Conservation (phyloP, 139 green algal species). For the Pseudopediastrum boryanum region DNA sequence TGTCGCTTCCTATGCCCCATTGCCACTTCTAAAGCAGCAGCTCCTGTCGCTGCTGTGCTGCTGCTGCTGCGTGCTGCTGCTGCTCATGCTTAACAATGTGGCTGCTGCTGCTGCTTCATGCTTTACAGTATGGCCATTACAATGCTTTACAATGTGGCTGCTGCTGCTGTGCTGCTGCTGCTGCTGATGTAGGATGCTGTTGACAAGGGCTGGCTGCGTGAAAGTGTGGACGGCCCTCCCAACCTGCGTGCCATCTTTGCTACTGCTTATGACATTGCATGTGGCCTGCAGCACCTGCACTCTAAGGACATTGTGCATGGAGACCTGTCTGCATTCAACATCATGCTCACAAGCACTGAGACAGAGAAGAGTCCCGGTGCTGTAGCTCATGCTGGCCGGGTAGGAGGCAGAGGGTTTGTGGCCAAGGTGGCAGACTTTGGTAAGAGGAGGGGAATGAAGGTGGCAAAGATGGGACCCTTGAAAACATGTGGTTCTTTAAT, state of each 20-base stretch:
- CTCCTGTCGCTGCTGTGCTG: too few species aligned
- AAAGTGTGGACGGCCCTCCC: slow-evolving; percentile 18
- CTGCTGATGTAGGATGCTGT: slow-evolving; percentile 48
- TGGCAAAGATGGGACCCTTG: background rate
- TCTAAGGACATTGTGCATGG: slow-evolving; percentile 58
- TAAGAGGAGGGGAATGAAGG: background rate
- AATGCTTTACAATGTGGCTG: too few species aligned
- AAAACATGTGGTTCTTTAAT: too few species aligned
- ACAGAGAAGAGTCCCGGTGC: too few species aligned
- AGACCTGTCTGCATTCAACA: slow-evolving; percentile 75
- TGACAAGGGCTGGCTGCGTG: slow-evolving; percentile 52
- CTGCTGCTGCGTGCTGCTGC: too few species aligned
- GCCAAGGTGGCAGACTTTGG: slow-evolving; percentile 82
- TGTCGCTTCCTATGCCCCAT: too few species aligned
- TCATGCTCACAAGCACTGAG: slow-evolving; percentile 65
- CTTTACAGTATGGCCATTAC: too few species aligned
- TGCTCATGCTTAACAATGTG: too few species aligned
- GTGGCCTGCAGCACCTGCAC: slow-evolving; percentile 59
- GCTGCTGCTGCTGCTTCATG: too few species aligned
- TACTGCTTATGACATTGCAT: slow-evolving; percentile 47
- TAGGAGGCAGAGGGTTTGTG: slow-evolving; percentile 47
- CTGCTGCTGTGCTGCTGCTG: too few species aligned
- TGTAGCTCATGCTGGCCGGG: slow-evolving; percentile 5
- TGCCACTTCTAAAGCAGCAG: too few species aligned
- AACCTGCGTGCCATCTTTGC: slow-evolving; percentile 42